A percentile compares a stretch with the other conserved stretches of the same genome.
Conservation (phyloP, 768 basidiomycete species). For the Leucocoprinus birnbaumii region DNA sequence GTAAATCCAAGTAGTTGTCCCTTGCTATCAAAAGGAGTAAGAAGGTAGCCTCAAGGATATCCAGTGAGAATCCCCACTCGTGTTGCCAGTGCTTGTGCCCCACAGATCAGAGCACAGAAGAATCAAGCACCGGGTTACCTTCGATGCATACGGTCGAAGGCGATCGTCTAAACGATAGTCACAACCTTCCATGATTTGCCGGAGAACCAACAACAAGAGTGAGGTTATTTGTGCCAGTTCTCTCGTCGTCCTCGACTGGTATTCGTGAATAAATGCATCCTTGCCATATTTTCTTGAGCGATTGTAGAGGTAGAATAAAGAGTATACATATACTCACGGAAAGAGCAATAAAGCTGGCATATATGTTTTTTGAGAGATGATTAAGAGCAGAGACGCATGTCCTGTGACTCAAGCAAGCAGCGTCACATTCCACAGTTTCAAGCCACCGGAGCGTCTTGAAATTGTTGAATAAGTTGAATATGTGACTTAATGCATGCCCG, state of each 20-base stretch:
- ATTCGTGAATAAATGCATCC: neutral
- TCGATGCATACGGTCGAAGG: neutral
- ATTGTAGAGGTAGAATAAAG: neutral
- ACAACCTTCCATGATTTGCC: neutral
- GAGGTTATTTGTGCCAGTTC: neutral
- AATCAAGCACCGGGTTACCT: neutral
- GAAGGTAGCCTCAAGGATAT: too few species aligned
- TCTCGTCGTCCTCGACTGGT: neutral
- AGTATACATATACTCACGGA: neutral
- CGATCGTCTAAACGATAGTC: neutral
- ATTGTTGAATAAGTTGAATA: neutral
- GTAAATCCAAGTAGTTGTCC: neutral
- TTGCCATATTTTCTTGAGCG: neutral
- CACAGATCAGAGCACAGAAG: neutral
- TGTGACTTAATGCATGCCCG: too few species aligned
- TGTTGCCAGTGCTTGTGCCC: too few species aligned
- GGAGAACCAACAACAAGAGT: neutral
- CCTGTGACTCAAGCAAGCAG: neutral
- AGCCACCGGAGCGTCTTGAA: conserved; percentile 6
- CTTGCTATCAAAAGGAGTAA: too few species aligned
- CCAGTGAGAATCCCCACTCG: too few species aligned
- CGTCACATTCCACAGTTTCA: neutral
- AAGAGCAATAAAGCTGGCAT: neutral
- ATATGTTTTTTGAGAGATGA: neutral
- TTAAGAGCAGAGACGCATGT: neutral